phyloP scores from a whole-genome alignment of 2,329 filamentous ascomycete species.

The Coniochaeta sp. region DNA sequence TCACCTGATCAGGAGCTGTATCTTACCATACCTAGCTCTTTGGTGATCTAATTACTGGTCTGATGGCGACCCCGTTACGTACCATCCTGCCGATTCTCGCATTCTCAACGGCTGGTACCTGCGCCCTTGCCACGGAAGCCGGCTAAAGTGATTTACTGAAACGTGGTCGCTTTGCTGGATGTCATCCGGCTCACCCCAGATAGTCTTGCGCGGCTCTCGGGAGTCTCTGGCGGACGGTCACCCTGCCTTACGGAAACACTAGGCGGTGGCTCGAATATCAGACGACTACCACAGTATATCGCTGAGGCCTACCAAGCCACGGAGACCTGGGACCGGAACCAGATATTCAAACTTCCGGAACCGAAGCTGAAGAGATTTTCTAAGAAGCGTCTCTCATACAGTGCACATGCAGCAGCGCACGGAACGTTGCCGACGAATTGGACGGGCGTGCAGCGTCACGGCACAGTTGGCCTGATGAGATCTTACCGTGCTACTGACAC shows the following conservation, averaged over 20 bases:
- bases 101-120: background rate
- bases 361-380: background rate
- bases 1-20: background rate
- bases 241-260: background rate
- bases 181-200: background rate
- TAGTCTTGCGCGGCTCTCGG: background rate
- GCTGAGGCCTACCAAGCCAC: background rate
- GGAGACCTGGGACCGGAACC: background rate
- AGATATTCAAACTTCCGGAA: background rate
- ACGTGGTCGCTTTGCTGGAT: background rate
- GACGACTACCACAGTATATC: background rate
- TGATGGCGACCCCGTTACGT: background rate
- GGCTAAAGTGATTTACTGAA: background rate
- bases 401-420: background rate
- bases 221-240: background rate
- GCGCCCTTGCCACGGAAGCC: background rate
- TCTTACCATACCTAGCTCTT: background rate
- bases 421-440: background rate
- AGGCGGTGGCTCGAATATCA: background rate
- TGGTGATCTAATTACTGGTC: background rate
- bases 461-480: background rate
- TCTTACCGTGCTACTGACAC: background rate
- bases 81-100: background rate
- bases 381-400: background rate
- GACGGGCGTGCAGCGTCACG: background rate